Evolutionary conservation across 768 basidiomycete species (phyloP).

Genomic region (Butyriboletus loyo): DNA sequence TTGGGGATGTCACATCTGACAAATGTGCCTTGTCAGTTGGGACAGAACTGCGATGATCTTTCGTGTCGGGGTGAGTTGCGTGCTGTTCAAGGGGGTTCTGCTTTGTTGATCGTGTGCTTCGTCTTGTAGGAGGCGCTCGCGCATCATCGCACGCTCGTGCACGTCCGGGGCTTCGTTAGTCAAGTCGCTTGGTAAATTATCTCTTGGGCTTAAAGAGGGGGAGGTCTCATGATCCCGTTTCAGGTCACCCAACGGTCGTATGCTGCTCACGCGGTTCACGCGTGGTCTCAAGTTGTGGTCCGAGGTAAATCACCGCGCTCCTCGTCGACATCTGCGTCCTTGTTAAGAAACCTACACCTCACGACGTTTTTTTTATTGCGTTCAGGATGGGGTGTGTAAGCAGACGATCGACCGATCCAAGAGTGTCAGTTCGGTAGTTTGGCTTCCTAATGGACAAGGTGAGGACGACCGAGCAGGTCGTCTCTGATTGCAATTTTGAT

Average conservation of each 20-base stretch:
- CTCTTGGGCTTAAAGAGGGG: not conserved
- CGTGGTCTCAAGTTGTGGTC: slow-evolving; percentile 52
- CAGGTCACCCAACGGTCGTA: slow-evolving; percentile 47
- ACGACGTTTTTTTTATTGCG: not conserved
- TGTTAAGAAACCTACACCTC: not conserved
- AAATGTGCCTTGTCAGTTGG: slow-evolving; percentile 33
- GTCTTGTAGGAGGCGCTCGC: slow-evolving; percentile 37
- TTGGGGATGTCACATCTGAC: not conserved
- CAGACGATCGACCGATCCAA: slow-evolving; percentile 47
- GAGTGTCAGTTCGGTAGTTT: slow-evolving; percentile 44
- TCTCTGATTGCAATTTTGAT: not conserved
- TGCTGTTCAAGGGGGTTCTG: not conserved
- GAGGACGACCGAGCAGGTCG: not conserved
- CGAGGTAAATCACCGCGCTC: slow-evolving; percentile 30
- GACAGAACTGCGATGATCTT: slow-evolving; percentile 49
- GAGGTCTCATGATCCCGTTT: not conserved
- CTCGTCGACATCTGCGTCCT: not conserved
- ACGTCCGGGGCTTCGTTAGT: slow-evolving; percentile 49
- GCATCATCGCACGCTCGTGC: slow-evolving; percentile 45
- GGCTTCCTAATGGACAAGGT: slow-evolving; percentile 50
- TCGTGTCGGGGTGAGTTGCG: slow-evolving; percentile 39
- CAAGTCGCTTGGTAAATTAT: slow-evolving; percentile 48
- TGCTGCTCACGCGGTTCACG: slow-evolving; percentile 45
- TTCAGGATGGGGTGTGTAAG: slow-evolving; percentile 47
- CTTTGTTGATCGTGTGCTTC: not conserved